A percentile compares a stretch with the other conserved stretches of the same genome.
Evolutionary conservation across 306 rosid species (phyloP).

Genomic region (Albizia julibrissin): DNA sequence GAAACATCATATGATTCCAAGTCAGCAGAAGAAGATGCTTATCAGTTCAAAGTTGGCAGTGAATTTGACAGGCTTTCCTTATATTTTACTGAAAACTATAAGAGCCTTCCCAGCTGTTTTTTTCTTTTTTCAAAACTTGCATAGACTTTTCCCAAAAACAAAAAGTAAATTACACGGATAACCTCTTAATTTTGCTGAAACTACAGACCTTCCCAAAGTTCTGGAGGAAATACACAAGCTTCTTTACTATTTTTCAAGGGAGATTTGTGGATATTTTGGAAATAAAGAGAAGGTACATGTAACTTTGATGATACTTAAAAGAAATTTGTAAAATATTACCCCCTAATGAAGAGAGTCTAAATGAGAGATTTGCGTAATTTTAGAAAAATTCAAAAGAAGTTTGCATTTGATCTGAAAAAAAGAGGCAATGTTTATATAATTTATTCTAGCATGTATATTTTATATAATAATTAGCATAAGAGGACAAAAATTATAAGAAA

Average conservation of each 20-base stretch:
- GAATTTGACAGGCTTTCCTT: neutral
- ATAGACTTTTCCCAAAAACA: neutral
- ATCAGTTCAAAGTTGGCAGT: neutral
- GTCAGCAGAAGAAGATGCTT: slow-evolving; percentile 11
- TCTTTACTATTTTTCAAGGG: neutral
- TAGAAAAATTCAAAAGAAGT: neutral
- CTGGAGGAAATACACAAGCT: neutral
- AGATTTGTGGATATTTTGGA: neutral
- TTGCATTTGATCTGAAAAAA: neutral
- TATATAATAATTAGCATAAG: neutral
- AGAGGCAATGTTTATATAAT: too few relatives aligned
- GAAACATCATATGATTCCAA: slow-evolving; percentile 30
- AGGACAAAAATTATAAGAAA: slow-evolving; percentile 2
- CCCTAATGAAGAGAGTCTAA: neutral
- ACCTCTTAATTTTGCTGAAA: neutral
- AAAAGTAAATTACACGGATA: neutral
- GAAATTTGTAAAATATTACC: neutral
- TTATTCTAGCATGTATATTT: neutral
- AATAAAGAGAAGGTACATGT: neutral
- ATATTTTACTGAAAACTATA: neutral
- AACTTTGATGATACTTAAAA: neutral
- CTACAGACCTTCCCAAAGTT: neutral
- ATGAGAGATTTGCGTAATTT: neutral
- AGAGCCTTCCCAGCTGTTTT: neutral
- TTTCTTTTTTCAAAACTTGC: neutral